Evolutionary conservation across 495 filamentous ascomycete species (phyloP).

Genomic region (Neurospora tetrasperma): DNA sequence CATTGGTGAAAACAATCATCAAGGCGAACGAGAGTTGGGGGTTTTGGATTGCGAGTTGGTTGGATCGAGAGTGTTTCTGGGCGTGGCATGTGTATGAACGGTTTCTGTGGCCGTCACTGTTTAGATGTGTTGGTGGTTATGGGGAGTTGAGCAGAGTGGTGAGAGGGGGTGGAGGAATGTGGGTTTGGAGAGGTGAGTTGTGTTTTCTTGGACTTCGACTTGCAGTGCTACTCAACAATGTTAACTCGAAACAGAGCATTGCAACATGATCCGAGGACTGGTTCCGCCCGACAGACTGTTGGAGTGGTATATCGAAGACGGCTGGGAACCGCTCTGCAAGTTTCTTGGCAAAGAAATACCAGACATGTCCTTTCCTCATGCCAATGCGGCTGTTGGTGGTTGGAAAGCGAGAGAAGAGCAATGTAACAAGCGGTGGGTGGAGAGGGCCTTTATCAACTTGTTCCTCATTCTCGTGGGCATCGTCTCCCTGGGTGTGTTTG

Average conservation of each 20-base stretch:
- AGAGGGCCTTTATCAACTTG: conserved; percentile 19
- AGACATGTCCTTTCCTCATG: conserved; percentile 30
- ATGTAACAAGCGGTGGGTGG: conserved; percentile 21
- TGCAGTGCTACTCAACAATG: too few species aligned
- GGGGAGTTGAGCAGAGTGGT: conserved; percentile 16
- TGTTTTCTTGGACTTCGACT: too few species aligned
- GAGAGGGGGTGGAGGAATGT: conserved; percentile 9
- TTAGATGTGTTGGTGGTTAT: conserved; percentile 9
- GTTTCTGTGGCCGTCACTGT: conserved; percentile 20
- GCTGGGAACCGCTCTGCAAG: conserved; percentile 41
- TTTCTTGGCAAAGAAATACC: conserved; percentile 37
- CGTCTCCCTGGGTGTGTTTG: not conserved
- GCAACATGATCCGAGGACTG: conserved; percentile 22
- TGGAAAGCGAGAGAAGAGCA: conserved; percentile 20
- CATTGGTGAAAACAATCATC: conserved; percentile 14
- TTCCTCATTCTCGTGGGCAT: conserved; percentile 2
- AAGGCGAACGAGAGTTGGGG: conserved; percentile 16
- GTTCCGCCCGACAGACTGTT: conserved; percentile 36
- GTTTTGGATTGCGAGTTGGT: conserved; percentile 14
- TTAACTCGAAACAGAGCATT: conserved; percentile 9
- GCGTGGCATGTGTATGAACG: conserved; percentile 20
- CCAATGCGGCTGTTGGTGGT: conserved; percentile 16
- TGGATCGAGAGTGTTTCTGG: conserved; percentile 20
- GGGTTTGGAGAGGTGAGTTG: conserved; percentile 14
- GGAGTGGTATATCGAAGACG: conserved; percentile 36